Conservation (phyloP, 495 filamentous ascomycete species). For the Xylaria castorea region DNA sequence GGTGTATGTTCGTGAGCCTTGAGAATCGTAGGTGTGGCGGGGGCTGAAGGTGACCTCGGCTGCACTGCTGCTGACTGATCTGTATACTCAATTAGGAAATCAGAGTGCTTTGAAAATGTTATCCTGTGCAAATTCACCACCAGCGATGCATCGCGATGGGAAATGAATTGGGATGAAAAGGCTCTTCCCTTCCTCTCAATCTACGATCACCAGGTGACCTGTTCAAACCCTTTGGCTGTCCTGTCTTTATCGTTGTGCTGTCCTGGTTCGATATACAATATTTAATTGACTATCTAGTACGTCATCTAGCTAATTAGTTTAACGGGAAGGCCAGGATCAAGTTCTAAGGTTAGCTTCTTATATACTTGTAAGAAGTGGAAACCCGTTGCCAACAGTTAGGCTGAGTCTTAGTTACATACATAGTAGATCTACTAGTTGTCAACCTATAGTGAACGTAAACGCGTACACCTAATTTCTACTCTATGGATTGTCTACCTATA, state of each 20-base stretch:
- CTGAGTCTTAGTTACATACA: not conserved
- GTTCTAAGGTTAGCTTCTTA: not conserved
- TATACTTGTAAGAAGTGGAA: not conserved
- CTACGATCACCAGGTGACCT: not conserved
- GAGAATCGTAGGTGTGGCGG: not conserved
- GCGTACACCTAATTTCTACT: conserved; percentile 4
- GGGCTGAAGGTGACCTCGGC: not conserved
- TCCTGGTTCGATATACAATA: not conserved
- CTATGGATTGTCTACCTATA: not conserved
- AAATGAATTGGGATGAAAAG: not conserved
- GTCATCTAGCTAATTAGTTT: not conserved
- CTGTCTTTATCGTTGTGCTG: not conserved
- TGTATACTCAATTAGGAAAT: conserved; percentile 2
- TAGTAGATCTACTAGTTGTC: not conserved
- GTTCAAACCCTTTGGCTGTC: not conserved
- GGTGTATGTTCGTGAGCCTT: not conserved
- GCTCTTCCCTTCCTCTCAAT: not conserved
- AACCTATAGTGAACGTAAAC: not conserved
- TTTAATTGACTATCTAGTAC: not conserved
- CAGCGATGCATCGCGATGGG: not conserved
- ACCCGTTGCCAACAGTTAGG: not conserved
- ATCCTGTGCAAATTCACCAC: not conserved
- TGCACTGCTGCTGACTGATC: not conserved
- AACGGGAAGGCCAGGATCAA: not conserved
- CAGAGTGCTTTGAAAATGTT: not conserved